Base-by-base conservation (phyloP, 192 early-diverging fungal species). In the Pilobolus umbonatus region DNA sequence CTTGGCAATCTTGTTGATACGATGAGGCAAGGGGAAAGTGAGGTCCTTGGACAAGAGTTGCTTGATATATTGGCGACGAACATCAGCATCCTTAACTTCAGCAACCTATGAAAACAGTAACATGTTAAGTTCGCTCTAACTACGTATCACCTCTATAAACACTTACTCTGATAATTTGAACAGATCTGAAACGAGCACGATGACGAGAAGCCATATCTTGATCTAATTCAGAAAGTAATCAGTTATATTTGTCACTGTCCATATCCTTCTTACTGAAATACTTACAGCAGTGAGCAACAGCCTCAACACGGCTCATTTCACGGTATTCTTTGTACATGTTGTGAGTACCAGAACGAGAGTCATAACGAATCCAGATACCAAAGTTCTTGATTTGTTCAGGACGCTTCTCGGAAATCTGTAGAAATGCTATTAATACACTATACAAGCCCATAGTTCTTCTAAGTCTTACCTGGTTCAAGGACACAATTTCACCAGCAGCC, bases 251-350 rank as follows among this genome's bases (percentile, higher is more conserved):
- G 7, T 46, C 22, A 11, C 5, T 35, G 8, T 36, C 3, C 8
- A 21, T 9, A 32, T 29, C 21, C 22, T 54, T n/a, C 8, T 34
- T 52, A n/a, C 31, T 5, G 7, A 24, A 22, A 8, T 51, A 54
- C 51, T 54, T 54, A 54, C 51, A 88, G 79, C 84, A 85, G 15
- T 82, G 28, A 50, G 79, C 69, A 19, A 88, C 87, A 34, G 87
- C 88, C 31, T 73, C 87, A n/a, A 66, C 69, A 63, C 97, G 89
- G 71, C 85, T 78, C 69, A 98, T 79, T 80, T 98, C 94, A 68
- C 97, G 90, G 91, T 96, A 99, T 85, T 98, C 96, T 89, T 98
- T 98, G 91, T 98, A 98, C 95, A 98, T 98, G 91, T 98, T 99
- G 95, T 99, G 97, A 62, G 95, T 99, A 64, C 96, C 96, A 39